These are phyloP conservation scores for Lyophyllum shimeji DNA, from an alignment of 768 basidiomycete genomes.

Conservation along the genomic window DNA sequence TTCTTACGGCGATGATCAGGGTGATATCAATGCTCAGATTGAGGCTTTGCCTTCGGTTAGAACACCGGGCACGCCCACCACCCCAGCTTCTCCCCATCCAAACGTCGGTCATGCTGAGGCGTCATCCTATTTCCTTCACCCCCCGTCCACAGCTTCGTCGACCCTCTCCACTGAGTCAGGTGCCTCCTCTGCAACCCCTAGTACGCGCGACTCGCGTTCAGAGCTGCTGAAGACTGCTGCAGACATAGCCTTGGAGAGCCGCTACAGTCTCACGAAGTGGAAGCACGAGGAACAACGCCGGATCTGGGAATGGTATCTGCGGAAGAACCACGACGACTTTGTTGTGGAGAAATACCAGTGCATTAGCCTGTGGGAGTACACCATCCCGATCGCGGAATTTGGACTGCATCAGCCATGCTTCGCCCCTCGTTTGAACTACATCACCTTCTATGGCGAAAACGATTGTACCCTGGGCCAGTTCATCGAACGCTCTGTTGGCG, in stretches of 20 bases:
- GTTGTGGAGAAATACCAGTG: conserved; percentile 92
- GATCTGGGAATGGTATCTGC: conserved; percentile 94
- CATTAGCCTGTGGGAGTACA: conserved; percentile 78
- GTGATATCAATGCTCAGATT: conserved; percentile 69
- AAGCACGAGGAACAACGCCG: conserved; percentile 85
- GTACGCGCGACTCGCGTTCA: conserved; percentile 26
- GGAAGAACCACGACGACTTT: conserved; percentile 84
- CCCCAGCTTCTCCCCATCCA: conserved; percentile 23
- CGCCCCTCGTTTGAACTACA: conserved; percentile 67
- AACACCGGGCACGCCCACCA: conserved; percentile 35
- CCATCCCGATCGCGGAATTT: conserved; percentile 70
- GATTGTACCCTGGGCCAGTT: conserved; percentile 93
- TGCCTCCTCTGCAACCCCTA: conserved; percentile 18
- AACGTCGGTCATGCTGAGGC: conserved; percentile 31
- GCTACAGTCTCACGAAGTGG: conserved; percentile 66
- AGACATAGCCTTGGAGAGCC: conserved; percentile 77
- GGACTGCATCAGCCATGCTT: conserved; percentile 74
- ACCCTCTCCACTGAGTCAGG: conserved; percentile 9
- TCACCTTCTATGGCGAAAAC: conserved; percentile 91
- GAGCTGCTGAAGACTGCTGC: conserved; percentile 57
- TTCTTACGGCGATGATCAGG: conserved; percentile 25
- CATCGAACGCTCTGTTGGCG: conserved; percentile 76
- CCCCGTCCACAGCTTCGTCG: conserved; percentile 20
- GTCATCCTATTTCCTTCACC: conserved; percentile 31
- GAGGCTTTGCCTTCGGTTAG: conserved; percentile 47